phyloP scores from a whole-genome alignment of 2,329 filamentous ascomycete species.

The Neospermospora avenae region DNA sequence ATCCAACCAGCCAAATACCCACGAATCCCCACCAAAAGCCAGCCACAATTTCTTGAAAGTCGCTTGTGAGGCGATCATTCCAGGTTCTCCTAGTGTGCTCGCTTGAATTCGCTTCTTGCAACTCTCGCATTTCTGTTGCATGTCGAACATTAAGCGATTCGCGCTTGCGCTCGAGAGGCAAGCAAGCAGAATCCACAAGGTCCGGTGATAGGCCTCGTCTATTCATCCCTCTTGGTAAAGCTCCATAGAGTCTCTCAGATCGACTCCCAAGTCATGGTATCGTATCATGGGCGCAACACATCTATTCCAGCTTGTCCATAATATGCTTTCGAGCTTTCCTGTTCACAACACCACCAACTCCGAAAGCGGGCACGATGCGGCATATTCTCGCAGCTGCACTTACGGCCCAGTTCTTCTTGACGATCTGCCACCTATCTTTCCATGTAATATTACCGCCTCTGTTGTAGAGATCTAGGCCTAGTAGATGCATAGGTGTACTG shows the following conservation, averaged over 20 bases:
- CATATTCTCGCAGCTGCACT: slow-evolving; percentile 75
- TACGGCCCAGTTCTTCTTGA: slow-evolving; percentile 73
- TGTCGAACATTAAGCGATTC: slow-evolving; percentile 2
- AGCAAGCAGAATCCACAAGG: background rate
- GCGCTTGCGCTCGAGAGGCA: background rate
- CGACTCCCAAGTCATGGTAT: background rate
- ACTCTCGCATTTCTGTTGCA: slow-evolving; percentile 4
- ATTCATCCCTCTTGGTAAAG: background rate
- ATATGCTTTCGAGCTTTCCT: slow-evolving; percentile 62
- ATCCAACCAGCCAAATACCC: background rate
- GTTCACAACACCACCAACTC: slow-evolving; percentile 84
- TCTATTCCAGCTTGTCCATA: slow-evolving; percentile 43
- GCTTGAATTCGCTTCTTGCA: slow-evolving; percentile 5
- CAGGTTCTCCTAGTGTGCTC: background rate
- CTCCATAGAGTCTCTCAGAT: background rate
- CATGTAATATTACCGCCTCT: slow-evolving; percentile 47
- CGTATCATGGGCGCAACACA: background rate
- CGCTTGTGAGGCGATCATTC: slow-evolving; percentile 3
- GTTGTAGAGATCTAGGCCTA: slow-evolving; percentile 86
- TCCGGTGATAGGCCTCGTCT: background rate
- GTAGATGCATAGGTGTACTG: slow-evolving; percentile 79
- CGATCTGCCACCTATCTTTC: slow-evolving; percentile 60
- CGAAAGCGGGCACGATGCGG: slow-evolving; percentile 85
- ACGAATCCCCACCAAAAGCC: background rate
- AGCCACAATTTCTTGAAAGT: background rate